These are phyloP conservation scores for Leccinellum albellum DNA, from an alignment of 768 basidiomycete species.

Conservation along the genomic window DNA sequence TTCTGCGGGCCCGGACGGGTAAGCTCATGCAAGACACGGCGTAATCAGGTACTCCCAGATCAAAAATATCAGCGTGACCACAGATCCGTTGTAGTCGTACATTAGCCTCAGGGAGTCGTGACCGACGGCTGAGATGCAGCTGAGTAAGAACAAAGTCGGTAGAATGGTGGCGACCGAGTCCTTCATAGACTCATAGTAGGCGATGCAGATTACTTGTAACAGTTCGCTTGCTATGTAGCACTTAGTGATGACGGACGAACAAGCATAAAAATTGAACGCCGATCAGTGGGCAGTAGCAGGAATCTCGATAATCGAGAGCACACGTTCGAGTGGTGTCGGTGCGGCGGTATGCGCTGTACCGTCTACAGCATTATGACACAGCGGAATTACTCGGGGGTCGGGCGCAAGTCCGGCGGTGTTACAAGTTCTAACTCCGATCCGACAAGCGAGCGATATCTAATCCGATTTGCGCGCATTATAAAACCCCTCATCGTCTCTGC, in stretches of 20 bases:
- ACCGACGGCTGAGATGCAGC: background rate
- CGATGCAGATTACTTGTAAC: background rate
- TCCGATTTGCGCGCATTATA: constrained; percentile 22
- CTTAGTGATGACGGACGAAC: background rate
- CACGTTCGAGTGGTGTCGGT: constrained; percentile 8
- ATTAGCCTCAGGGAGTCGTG: background rate
- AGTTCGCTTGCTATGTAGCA: too few relatives aligned
- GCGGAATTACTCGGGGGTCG: constrained; percentile 2
- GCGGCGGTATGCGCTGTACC: constrained; percentile 6
- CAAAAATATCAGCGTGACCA: background rate
- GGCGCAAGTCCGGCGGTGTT: background rate
- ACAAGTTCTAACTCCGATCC: constrained; percentile 27
- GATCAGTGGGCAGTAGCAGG: background rate
- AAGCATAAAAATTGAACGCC: background rate
- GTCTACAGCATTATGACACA: background rate
- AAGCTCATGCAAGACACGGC: background rate
- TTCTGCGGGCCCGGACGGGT: background rate
- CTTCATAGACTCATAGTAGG: background rate
- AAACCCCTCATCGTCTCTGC: constrained; percentile 8
- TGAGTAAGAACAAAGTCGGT: constrained; percentile 1
- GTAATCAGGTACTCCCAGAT: background rate
- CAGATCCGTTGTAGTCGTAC: background rate
- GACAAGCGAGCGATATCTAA: background rate
- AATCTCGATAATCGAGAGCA: background rate
- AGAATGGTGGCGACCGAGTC: background rate